Conservation (phyloP, 1,139 yeast species). For the Debaryomyces singareniensis region DNA sequence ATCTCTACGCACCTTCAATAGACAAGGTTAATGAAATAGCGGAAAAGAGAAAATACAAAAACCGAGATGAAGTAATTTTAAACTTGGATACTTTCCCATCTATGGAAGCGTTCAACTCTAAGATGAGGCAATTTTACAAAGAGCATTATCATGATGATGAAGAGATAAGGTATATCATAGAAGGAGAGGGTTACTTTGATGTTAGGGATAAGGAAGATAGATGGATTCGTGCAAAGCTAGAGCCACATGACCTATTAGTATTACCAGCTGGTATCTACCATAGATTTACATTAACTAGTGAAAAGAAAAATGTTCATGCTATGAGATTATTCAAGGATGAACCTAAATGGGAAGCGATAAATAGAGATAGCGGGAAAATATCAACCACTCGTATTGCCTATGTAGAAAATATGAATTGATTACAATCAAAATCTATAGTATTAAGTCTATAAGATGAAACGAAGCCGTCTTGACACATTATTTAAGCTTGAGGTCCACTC, state of each 20-base stretch:
- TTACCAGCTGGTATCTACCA: slow-evolving; percentile 93
- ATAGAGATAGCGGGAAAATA: slow-evolving; percentile 38
- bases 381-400: slow-evolving; percentile 28
- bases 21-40: slow-evolving; percentile 67
- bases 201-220: slow-evolving; percentile 61
- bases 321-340: slow-evolving; percentile 85
- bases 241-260: slow-evolving; percentile 60
- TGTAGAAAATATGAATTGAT: slow-evolving; percentile 10
- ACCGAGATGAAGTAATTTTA: slow-evolving; percentile 67
- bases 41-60: slow-evolving; percentile 62
- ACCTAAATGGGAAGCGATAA: slow-evolving; percentile 93
- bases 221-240: slow-evolving; percentile 75
- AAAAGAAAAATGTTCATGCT: slow-evolving; percentile 61
- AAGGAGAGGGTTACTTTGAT: slow-evolving; percentile 91
- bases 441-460: no score
- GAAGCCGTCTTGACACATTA: neutral
- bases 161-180: slow-evolving; percentile 84
- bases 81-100: slow-evolving; percentile 60
- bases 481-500: slow-evolving; percentile 14
- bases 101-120: slow-evolving; percentile 50
- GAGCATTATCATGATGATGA: slow-evolving; percentile 97
- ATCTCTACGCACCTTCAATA: slow-evolving; percentile 44
- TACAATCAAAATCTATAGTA: neutral
- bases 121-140: slow-evolving; percentile 65
- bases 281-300: slow-evolving; percentile 69